Conservation (phyloP, 164 flowering plant species). For the Umbellularia californica region DNA sequence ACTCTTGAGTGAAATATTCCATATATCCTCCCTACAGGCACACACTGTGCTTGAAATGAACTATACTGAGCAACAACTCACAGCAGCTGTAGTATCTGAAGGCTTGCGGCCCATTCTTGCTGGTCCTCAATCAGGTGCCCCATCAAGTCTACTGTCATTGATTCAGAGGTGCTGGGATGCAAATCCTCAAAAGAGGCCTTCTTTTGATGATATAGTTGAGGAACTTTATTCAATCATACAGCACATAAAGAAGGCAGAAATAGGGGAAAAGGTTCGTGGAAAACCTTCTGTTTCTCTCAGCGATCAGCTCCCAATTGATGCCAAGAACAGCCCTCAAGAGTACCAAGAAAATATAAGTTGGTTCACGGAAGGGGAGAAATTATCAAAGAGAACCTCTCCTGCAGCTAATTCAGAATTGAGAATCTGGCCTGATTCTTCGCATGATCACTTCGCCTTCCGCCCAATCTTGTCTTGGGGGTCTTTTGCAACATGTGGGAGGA, state of each 20-base stretch:
- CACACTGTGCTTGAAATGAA: conserved; percentile 98
- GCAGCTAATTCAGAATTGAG: conserved; percentile 19
- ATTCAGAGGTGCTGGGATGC: conserved; percentile 85
- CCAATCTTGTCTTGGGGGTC: conserved; percentile 87
- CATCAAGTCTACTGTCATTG: conserved; percentile 45
- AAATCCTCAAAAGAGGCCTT: conserved; percentile 65
- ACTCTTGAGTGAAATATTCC: background rate
- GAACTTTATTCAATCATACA: conserved; percentile 50
- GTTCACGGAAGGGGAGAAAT: conserved; percentile 55
- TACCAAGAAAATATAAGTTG: conserved; percentile 56
- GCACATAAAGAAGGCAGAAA: conserved; percentile 14
- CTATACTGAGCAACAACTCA: conserved; percentile 93
- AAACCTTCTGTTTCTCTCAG: conserved; percentile 19
- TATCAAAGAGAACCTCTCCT: conserved; percentile 25
- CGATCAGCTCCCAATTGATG: conserved; percentile 20
- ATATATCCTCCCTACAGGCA: conserved; percentile 47
- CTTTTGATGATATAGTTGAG: conserved; percentile 57
- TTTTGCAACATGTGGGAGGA: conserved; percentile 83
- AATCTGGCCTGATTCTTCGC: conserved; percentile 31
- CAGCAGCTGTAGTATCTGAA: conserved; percentile 82
- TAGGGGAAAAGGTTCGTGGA: conserved; percentile 15
- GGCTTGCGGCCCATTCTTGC: conserved; percentile 79
- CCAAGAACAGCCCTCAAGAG: conserved; percentile 16
- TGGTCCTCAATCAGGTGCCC: conserved; percentile 46
- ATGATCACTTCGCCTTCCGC: conserved; percentile 31